Evolutionary conservation across 768 basidiomycete species (phyloP), one percentile per base, ranked within the genome.

Genomic region (Lactarius quietus): DNA sequence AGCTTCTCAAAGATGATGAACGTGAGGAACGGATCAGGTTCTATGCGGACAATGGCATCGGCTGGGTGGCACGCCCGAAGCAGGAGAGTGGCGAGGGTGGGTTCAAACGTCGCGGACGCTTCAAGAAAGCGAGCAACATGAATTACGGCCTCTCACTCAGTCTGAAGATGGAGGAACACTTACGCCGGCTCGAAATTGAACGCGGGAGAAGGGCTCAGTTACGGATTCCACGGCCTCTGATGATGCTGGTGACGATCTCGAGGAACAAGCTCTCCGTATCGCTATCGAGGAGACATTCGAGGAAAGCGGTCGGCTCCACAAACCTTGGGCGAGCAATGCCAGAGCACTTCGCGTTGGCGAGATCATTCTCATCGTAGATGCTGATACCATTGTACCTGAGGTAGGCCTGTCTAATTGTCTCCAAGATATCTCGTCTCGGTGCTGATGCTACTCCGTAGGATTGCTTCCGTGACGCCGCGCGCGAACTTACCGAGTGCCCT

Each of bases 61-160:
- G 88, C 17, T 94, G 88, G 84, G 87, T 92, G 65, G 90, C 93
- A 29, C 86, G 92, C 48, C 92, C 92, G 1, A 80, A 81, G 63
- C 91, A 93, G 73, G 82, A 82, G 41, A 77, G 76, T 68, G 74
- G 76, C 1, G 76, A 83, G 18, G 85, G 86, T 72, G 90, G 89
- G 1, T 92, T 84, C 79, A 83, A 88, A 66, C 89, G 92, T 53
- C 89, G 90, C 35, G 93, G 92, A 45, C 84, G 92, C 18, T 96
- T 96, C 82, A 96, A 96, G 81, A 96, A 96, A 76, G 93, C 93
- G 1, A 88, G 86, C 18, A 96, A 96, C 76, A 87, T 95, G 88
- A 96, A 95, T 73, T 93, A 89, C 70, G 92, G 83, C 0, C 79
- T 82, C n/a, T 77, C 86, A 70, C 79, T 93, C 7, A 87, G 86